Base-by-base conservation (phyloP, 257 asterid species). In the Ajuga chamaepitys region DNA sequence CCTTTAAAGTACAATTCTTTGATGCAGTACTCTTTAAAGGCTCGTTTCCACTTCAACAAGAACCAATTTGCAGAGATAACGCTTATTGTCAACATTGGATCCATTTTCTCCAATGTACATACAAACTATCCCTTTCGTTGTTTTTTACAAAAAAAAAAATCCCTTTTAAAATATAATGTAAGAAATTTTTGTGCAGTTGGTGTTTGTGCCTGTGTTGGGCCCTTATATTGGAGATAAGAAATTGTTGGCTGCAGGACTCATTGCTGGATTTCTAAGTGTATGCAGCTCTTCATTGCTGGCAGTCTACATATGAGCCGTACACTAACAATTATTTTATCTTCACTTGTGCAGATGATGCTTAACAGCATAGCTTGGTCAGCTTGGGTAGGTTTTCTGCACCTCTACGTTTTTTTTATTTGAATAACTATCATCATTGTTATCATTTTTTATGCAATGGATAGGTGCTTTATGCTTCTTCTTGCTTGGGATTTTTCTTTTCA, bases 361-460 rank as follows among this genome's bases (percentile, higher is more conserved):
- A 61, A 80, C 85, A 83, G 95, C 83, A 76, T 87, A 68, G 93
- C 93, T 3, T 85, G 95, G 95, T 38, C 93, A 4, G 46, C 82
- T 6, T 81, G 93, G 95, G 93, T 87, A 54, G 7, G 24, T 28
- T 28, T 21, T 28, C 59, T 4, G 5, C 32, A 10, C 4, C 5
- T 14, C 20, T 4, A n/a, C n/a, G n/a, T n/a, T n/a, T n/a, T n/a
- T n/a, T 28, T 28, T 28, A 35, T 35, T 35, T 35, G 1, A 42
- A 38, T 38, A 38, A 38, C 1, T 7, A 45, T 25, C 17, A 44
- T 12, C 62, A 13, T 4, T 3, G 17, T 25, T 20, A 9, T 24
- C 48, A n/a, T n/a, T n/a, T n/a, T 58, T 50, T 24, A 35, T n/a
- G 34, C 25, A 30, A 21, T 22, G 4, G 55, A 61, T 70, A 86